phyloP scores from a whole-genome alignment of 805 yeast species.

The Ogataea populi-albae region DNA sequence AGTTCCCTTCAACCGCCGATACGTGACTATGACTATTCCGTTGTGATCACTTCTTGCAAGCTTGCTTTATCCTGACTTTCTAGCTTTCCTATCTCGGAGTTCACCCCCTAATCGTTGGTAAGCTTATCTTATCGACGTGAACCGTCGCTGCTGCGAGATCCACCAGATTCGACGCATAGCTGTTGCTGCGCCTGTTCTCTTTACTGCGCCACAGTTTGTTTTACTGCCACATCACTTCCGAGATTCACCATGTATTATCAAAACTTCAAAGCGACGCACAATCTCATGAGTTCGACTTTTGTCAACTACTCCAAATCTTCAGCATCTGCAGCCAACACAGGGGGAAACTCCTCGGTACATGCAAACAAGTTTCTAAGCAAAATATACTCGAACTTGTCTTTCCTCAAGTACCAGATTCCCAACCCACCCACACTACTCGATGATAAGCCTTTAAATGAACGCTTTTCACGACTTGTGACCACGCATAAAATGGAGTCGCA shows the following conservation, averaged over 20 bases:
- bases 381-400: constrained; percentile 17
- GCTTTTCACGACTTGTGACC: constrained; percentile 14
- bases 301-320: constrained; percentile 19
- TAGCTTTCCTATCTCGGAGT: too few relatives aligned
- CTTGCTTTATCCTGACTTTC: too few relatives aligned
- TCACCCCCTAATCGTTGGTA: too few relatives aligned
- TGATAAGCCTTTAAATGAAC: constrained; percentile 7
- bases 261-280: constrained; percentile 20
- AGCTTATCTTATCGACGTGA: too few relatives aligned
- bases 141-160: too few relatives aligned
- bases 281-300: constrained; percentile 17
- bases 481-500: constrained; percentile 34
- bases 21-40: too few relatives aligned
- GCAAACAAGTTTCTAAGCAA: constrained; percentile 15
- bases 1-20: too few relatives aligned
- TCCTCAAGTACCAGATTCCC: constrained; percentile 22
- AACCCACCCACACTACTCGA: constrained; percentile 20
- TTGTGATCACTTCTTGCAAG: too few relatives aligned
- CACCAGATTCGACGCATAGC: too few relatives aligned
- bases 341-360: constrained; percentile 11
- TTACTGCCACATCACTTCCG: too few relatives aligned
- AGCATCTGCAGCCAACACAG: constrained; percentile 7
- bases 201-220: neutral
- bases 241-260: constrained; percentile 19
- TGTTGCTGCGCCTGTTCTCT: neutral